Base-by-base conservation (phyloP, 495 filamentous ascomycete genomes). In the Lophiotrema nucula region DNA sequence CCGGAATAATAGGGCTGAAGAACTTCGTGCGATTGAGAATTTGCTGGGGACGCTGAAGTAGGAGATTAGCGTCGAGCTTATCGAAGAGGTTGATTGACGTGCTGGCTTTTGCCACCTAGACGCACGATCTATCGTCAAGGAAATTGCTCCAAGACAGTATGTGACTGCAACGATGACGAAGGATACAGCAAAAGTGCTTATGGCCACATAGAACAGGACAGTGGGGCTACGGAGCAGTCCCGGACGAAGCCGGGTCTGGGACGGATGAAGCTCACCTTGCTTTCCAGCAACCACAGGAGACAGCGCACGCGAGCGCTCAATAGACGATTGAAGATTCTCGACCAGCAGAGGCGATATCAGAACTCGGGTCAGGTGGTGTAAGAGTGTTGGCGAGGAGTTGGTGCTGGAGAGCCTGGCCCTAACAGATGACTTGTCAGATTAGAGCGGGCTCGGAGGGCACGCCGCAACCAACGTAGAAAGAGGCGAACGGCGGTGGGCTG, bases 371-470 rank as follows among this genome's bases (percentile, higher is more conserved):
- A 37, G 45, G 19, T 13, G 33, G 44, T 61, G 58, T 41, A 61
- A 44, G 51, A 61, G 58, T 18, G 16, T 16, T 43, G 51, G 58
- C 31, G 31, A 46, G 33, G 24, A 39, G 23, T 16, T 22, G 26
- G 33, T 25, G 46, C 28, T 48, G 49, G 50, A 49, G 46, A 61
- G 44, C 47, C 49, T 28, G 44, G 46, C 24, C 46, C 48, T 53
- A 49, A 39, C 49, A 50, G 51, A 47, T 61, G 58, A 55, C 58
- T 11, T 35, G 50, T 60, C 41, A 60, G 48, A 54, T 41, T 42
- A 42, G 46, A 23, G 49, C 24, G 58, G 58, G 44, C 58, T 60
- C 58, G 49, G 51, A 48, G 50, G 19, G 8, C 12, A 37, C 35
- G 25, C 51, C 48, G 48, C 56, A 53, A 53, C 1, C 28, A 53